Percentiles rank a stretch among this genome's conserved stretches.
Conservation (phyloP, 2,329 filamentous ascomycete genomes). For the Cadophora sp. region DNA sequence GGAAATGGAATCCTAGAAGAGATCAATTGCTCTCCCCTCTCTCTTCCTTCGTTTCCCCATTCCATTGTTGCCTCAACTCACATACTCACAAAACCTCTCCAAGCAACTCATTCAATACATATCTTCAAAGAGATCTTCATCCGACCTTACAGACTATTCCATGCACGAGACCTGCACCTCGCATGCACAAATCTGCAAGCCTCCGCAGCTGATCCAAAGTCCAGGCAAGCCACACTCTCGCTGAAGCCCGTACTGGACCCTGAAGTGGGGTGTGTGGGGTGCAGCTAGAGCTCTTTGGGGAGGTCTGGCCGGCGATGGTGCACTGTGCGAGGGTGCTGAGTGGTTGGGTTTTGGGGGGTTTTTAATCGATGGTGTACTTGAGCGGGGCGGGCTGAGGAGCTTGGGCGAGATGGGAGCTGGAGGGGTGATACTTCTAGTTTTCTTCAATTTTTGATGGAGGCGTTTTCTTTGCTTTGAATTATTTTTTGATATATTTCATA, state of each 20-base stretch:
- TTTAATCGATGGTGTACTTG: neutral
- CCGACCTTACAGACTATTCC: neutral
- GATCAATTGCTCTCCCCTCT: neutral
- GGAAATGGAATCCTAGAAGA: neutral
- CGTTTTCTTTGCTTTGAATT: neutral
- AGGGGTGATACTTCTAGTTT: constrained; percentile 8
- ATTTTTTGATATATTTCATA: neutral
- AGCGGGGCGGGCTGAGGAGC: neutral
- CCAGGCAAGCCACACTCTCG: constrained; percentile 8
- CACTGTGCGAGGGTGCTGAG: neutral
- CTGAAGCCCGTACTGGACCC: constrained; percentile 6
- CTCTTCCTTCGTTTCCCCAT: neutral
- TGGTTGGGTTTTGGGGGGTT: neutral
- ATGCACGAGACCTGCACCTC: constrained; percentile 2
- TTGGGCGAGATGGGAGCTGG: constrained; percentile 11
- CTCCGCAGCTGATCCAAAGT: neutral
- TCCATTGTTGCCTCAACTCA: neutral
- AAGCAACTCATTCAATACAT: neutral
- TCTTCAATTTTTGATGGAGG: neutral
- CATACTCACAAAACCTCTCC: neutral
- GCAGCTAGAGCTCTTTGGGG: neutral
- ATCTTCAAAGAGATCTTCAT: neutral
- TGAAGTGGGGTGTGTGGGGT: constrained; percentile 12
- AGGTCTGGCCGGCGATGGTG: constrained; percentile 6
- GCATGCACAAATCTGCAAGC: constrained; percentile 9